A percentile compares a stretch with the other conserved stretches of the same genome.
These are phyloP conservation scores for Pelargonium cotyledonis DNA, from an alignment of 441 rosid genomes.

Conservation along the genomic window DNA sequence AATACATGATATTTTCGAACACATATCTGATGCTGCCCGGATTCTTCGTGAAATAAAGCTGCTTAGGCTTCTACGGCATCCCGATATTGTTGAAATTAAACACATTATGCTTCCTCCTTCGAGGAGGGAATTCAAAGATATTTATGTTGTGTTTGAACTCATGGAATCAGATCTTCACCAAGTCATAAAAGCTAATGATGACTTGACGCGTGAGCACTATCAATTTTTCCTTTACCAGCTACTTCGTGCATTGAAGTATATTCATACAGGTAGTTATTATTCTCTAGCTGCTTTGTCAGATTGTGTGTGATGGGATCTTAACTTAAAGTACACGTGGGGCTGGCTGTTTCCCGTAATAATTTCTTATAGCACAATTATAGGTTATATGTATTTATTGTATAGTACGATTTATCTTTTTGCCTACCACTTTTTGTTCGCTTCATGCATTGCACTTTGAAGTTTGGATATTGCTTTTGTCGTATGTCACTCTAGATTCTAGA, in stretches of 20 bases:
- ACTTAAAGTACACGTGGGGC: too few relatives aligned
- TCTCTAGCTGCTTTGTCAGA: neutral
- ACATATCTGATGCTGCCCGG: slow-evolving; percentile 75
- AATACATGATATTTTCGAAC: slow-evolving; percentile 46
- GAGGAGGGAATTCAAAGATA: slow-evolving; percentile 85
- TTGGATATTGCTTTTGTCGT: too few relatives aligned
- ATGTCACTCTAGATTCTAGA: too few relatives aligned
- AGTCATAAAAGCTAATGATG: slow-evolving; percentile 97
- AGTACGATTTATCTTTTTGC: too few relatives aligned
- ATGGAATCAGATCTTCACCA: slow-evolving; percentile 99
- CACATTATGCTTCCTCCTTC: slow-evolving; percentile 92
- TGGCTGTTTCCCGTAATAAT: too few relatives aligned
- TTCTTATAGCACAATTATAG: neutral
- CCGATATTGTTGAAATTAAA: slow-evolving; percentile 91
- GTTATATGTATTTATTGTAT: too few relatives aligned
- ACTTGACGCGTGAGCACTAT: slow-evolving; percentile 85
- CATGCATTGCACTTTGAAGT: too few relatives aligned
- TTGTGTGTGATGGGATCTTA: neutral
- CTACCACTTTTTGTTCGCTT: too few relatives aligned
- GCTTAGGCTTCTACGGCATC: slow-evolving; percentile 79
- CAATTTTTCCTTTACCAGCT: slow-evolving; percentile 97
- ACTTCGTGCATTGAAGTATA: slow-evolving; percentile 76
- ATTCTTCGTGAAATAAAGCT: slow-evolving; percentile 89
- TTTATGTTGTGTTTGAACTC: slow-evolving; percentile 93
- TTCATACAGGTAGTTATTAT: slow-evolving; percentile 23